A percentile compares a stretch with the other conserved stretches of the same genome.
phyloP scores from a whole-genome alignment of 306 rosid genomes.

The Ammopiptanthus mongolicus region DNA sequence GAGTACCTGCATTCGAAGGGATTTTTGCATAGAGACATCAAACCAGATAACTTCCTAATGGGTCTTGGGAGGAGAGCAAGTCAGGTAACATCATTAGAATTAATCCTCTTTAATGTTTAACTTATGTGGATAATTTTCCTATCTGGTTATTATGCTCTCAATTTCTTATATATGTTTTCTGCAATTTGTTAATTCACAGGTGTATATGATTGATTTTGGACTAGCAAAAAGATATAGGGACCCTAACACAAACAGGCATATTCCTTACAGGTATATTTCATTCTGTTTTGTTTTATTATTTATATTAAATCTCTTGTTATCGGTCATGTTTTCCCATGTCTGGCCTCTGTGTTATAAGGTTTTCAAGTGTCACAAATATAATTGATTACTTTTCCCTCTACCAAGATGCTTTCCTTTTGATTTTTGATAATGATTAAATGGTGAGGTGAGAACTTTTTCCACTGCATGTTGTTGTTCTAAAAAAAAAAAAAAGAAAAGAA shows the following conservation, averaged over 20 bases:
- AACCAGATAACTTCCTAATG: constrained; percentile 98
- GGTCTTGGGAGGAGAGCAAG: constrained; percentile 90
- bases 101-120: constrained; percentile 5
- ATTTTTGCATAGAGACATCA: constrained; percentile 91
- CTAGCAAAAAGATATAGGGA: constrained; percentile 77
- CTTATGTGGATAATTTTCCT: constrained; percentile 8
- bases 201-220: constrained; percentile 77
- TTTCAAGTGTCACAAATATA: no score
- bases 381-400: no score
- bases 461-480: no score
- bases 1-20: constrained; percentile 68
- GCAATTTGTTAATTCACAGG: constrained; percentile 38
- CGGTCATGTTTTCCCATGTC: no score
- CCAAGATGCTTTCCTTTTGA: no score
- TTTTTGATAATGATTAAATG: no score
- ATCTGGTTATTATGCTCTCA: neutral
- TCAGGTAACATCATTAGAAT: constrained; percentile 48
- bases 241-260: constrained; percentile 60
- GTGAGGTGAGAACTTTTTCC: no score
- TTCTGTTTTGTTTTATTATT: neutral
- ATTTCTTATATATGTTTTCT: constrained; percentile 2
- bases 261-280: constrained; percentile 65
- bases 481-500: no score
- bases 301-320: constrained; percentile 11
- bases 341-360: no score